Base-by-base conservation (phyloP, 2,329 filamentous ascomycete species). In the Botrytis porri region DNA sequence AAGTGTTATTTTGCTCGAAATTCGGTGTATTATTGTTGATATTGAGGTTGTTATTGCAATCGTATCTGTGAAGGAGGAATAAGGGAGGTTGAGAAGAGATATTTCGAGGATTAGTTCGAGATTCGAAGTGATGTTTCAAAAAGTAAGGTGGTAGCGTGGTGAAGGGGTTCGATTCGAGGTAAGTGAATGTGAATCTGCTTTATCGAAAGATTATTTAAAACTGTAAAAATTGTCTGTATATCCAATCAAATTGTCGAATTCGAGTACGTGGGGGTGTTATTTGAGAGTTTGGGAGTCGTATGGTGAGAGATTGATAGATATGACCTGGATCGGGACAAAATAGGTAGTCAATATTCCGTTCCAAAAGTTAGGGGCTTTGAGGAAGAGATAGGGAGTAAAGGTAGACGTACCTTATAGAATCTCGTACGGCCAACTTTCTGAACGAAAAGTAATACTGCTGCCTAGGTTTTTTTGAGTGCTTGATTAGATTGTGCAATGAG, bases 161-260 rank as follows among this genome's bases (percentile, higher is more conserved):
- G 37, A 69, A 69, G 65, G 65, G 35, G 65, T 57, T 57, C 65
- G 65, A 69, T 57, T 57, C 10, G 37, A 57, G 48, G 48, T 57
- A 12, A 57, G 65, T 69, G 65, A 69, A 69, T 69, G 16, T n/a
- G 6, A 12, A 69, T 35, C 41, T 29, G n/a, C 12, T 20, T 67
- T 39, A 41, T 69, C 35, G 48, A 57, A 57, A 22, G 18, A 41
- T 57, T 32, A 20, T 20, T 57, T 4, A 57, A 41, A 69, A 32
- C 25, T 43, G n/a, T 18, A 14, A 25, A n/a, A 32, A 9, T 1
- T 29, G 6, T 29, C 51, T 57, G 37, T 57, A 43, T 32, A 25
- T 18, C 18, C 65, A 69, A 57, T 69, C 18, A 41, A 32, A 43
- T 59, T 0, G 25, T 41, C 4, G 20, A 9, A 29, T 59, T 57